Evolutionary conservation across 1,284 basidiomycete genomes (phyloP).

Genomic region (Gomphus bonarii): DNA sequence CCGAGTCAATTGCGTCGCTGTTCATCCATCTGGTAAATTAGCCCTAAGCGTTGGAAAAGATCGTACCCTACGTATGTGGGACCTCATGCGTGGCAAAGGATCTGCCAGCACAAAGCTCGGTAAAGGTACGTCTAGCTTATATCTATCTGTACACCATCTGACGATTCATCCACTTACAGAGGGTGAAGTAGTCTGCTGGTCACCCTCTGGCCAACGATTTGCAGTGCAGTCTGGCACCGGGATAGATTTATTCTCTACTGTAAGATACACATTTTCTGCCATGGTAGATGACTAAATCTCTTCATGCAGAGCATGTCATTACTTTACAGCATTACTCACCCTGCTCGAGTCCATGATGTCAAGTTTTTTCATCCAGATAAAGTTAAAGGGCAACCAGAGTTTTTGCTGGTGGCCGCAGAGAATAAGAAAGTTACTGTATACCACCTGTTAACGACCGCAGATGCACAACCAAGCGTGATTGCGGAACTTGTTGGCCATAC

Average conservation of each 20-base stretch:
- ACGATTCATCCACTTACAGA: conserved; percentile 35
- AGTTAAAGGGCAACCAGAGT: conserved; percentile 41
- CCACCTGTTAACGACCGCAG: conserved; percentile 33
- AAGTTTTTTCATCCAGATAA: conserved; percentile 49
- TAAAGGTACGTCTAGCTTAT: conserved; percentile 43
- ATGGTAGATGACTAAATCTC: not conserved
- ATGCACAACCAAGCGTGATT: conserved; percentile 35
- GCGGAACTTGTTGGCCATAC: conserved; percentile 61
- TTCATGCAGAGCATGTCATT: conserved; percentile 54
- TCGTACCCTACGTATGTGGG: conserved; percentile 92
- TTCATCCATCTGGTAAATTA: conserved; percentile 89
- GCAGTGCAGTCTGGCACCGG: conserved; percentile 67
- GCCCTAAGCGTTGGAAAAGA: conserved; percentile 90
- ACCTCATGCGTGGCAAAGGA: conserved; percentile 90
- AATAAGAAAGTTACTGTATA: conserved; percentile 79
- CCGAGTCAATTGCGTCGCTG: conserved; percentile 79
- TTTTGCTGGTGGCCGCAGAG: conserved; percentile 76
- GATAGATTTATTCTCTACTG: conserved; percentile 76
- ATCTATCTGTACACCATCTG: not conserved
- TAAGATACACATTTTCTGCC: conserved; percentile 26
- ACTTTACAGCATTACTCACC: conserved; percentile 60
- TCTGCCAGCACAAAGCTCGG: conserved; percentile 82
- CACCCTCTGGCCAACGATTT: conserved; percentile 63
- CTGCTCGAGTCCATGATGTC: conserved; percentile 72
- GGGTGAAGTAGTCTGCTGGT: conserved; percentile 83